Evolutionary conservation across 352 stramenopile genomes (phyloP).

Genomic region (Peronosclerospora sorghi): DNA sequence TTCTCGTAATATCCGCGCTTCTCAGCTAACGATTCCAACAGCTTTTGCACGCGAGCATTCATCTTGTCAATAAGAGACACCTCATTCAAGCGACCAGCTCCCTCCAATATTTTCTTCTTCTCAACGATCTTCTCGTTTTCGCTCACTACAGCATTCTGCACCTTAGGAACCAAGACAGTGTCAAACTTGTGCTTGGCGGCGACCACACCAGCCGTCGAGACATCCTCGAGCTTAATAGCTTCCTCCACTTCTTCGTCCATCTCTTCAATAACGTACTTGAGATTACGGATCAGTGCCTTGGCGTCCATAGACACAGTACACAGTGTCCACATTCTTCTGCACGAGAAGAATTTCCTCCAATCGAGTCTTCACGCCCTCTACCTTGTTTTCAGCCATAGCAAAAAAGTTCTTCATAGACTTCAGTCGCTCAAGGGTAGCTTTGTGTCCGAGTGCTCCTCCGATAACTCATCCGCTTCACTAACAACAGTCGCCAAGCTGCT

Average conservation of each 20-base stretch:
- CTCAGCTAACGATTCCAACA: conserved; percentile 56
- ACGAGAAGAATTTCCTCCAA: conserved; percentile 44
- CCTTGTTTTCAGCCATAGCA: conserved; percentile 49
- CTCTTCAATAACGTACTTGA: conserved; percentile 84
- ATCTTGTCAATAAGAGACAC: conserved; percentile 66
- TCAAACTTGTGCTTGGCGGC: conserved; percentile 62
- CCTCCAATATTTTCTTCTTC: conserved; percentile 62
- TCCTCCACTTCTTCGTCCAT: conserved; percentile 83
- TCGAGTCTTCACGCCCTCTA: conserved; percentile 50
- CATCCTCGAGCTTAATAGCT: conserved; percentile 56
- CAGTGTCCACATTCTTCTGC: conserved; percentile 59
- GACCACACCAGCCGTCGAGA: conserved; percentile 57
- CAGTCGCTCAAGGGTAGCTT: conserved; percentile 60
- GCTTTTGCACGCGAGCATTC: conserved; percentile 49
- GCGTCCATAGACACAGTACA: conserved; percentile 84
- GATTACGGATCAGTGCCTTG: conserved; percentile 75
- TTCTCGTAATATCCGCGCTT: conserved; percentile 70
- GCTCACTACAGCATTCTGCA: conserved; percentile 50
- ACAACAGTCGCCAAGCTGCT: conserved; percentile 65
- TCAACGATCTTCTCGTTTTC: conserved; percentile 76
- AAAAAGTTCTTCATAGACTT: conserved; percentile 72
- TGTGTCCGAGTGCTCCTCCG: conserved; percentile 55
- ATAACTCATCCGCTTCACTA: conserved; percentile 50
- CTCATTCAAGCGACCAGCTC: conserved; percentile 43
- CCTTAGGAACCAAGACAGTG: conserved; percentile 55